phyloP scores from a whole-genome alignment of 2,329 filamentous ascomycete genomes.

The Aspergillus pseudoterreus region DNA sequence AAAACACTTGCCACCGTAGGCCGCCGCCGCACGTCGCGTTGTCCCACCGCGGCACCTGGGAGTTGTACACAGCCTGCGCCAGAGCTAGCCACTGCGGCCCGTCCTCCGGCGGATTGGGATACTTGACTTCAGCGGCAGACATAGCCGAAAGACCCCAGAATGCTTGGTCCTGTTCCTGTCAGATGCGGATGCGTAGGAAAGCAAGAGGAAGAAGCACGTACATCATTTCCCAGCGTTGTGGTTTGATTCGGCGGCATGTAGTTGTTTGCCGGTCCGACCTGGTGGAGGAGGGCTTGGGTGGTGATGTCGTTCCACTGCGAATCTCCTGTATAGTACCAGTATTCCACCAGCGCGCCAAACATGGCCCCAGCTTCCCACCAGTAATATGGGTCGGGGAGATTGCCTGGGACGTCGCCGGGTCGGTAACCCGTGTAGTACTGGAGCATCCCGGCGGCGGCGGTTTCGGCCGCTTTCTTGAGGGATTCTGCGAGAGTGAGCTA shows the following conservation, averaged over 20 bases:
- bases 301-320: conserved; percentile 37
- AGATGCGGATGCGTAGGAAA: too few species aligned
- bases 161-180: conserved; percentile 42
- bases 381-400: conserved; percentile 41
- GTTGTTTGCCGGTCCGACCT: conserved; percentile 34
- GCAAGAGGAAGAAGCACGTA: too few species aligned
- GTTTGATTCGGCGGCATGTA: conserved; percentile 42
- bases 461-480: conserved; percentile 41
- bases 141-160: conserved; percentile 58
- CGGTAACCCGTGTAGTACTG: conserved; percentile 44
- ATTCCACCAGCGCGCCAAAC: conserved; percentile 40
- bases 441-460: conserved; percentile 42
- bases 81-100: conserved; percentile 74
- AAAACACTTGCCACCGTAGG: conserved; percentile 43
- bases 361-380: conserved; percentile 67
- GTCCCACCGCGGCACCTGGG: conserved; percentile 70
- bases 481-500: conserved; percentile 24
- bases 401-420: conserved; percentile 44
- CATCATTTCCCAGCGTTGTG: conserved; percentile 48
- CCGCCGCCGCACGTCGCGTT: conserved; percentile 64
- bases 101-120: conserved; percentile 35
- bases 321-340: conserved; percentile 43
- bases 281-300: conserved; percentile 34
- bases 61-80: conserved; percentile 76
- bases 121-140: conserved; percentile 50